Base-by-base conservation (phyloP, 2,329 filamentous ascomycete genomes). In the Aspergillus neotritici region DNA sequence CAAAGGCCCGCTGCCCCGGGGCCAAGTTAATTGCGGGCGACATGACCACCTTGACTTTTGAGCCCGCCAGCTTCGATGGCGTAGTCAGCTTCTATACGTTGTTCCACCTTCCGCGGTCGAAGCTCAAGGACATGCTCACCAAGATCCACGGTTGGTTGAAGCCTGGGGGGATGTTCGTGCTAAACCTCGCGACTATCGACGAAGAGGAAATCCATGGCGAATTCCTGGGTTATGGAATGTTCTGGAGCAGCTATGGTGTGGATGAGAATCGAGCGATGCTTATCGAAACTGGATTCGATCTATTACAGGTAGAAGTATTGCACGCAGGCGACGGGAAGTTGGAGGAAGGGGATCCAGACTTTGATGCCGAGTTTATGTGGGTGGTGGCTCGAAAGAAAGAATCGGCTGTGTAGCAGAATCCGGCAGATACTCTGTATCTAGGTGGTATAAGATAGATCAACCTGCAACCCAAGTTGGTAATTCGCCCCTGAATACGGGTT, bases 321-420 rank as follows among this genome's bases (percentile, higher is more conserved):
- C 28, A 42, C 3, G 43, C 43, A 34, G 43, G 43, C 17, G 43
- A 46, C 42, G 43, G 43, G 39, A 46, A 42, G 16, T 41, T 46
- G 35, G 43, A 34, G 34, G 43, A 46, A 34, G 43, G 25, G 29
- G 43, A 46, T 34, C 43, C 43, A 11, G 43, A 46, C 34, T 46
- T 41, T 46, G 43, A 46, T 41, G 43, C 43, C 2, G 43, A 46
- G 34, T 46, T 46, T 42, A 46, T 46, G 43, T 46, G 43, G 43
- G 43, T 46, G 34, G 15, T 46, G 38, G 43, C 34, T 37, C 37
- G 21, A 37, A 45, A 41, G 43, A 45, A 41, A 33, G 37, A 41
- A 14, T 44, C 42, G 33, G 29, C 17, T 25, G 9, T 5, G 21
- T 25, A 25, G 6, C 9, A 8, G 7, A 8, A 25, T 8, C 7